Evolutionary conservation across 2,329 filamentous ascomycete genomes (phyloP).

Genomic region (Claviceps digitariae): DNA sequence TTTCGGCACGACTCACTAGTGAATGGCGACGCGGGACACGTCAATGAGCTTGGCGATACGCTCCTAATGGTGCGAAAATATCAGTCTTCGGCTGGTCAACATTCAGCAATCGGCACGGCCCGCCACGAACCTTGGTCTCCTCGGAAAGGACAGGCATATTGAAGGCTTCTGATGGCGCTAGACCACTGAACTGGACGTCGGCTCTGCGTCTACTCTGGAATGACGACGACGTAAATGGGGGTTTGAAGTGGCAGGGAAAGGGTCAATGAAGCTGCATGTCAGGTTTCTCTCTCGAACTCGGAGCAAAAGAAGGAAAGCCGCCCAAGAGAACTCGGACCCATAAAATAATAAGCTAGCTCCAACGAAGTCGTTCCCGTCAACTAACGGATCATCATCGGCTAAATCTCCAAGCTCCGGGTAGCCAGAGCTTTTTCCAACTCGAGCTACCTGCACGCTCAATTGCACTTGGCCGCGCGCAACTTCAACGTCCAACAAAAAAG

Average conservation of each 20-base stretch:
- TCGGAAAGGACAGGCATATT: constrained; percentile 66
- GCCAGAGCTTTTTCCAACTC: neutral
- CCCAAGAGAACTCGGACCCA: constrained; percentile 4
- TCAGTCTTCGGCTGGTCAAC: neutral
- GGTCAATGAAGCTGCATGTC: neutral
- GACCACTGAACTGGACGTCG: neutral
- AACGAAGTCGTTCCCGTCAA: constrained; percentile 3
- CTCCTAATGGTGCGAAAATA: constrained; percentile 46
- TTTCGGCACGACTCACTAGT: constrained; percentile 57
- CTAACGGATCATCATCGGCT: constrained; percentile 19
- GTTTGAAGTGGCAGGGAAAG: neutral
- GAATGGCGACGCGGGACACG: constrained; percentile 80
- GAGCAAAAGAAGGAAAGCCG: neutral
- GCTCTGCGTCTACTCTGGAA: neutral
- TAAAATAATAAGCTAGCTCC: neutral
- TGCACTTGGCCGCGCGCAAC: neutral
- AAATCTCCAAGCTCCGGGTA: constrained; percentile 2
- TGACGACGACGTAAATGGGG: neutral
- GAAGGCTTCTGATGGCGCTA: constrained; percentile 3
- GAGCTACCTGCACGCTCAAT: neutral
- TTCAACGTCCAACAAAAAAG: neutral
- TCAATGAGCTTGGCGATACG: constrained; percentile 96
- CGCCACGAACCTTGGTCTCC: constrained; percentile 70
- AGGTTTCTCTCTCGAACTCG: no score
- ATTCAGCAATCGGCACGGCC: neutral